Base-by-base conservation (phyloP, 192 early-diverging fungal genomes). In the Entomortierella lignicola region DNA sequence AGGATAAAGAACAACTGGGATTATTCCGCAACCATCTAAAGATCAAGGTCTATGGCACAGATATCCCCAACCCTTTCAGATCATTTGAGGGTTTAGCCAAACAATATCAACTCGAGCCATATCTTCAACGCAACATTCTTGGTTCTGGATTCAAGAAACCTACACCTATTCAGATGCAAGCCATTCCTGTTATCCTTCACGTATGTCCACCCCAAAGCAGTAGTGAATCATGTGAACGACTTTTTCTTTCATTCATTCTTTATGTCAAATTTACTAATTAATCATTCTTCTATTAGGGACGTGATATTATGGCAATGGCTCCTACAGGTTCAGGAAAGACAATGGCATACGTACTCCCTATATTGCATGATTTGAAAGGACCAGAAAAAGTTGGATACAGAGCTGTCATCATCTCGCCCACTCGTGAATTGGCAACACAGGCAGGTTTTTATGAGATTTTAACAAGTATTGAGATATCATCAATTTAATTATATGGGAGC, bases 251-350 rank as follows among this genome's bases (percentile, higher is more conserved):
- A n/a, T n/a, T n/a, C n/a, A n/a, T n/a, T n/a, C 44, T 47, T 20
- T 12, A 15, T 11, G 2, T 15, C 17, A 47, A 47, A 5, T 5
- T 20, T 5, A 30, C 2, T 17, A 34, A 57, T 30, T 57, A 34
- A 25, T 54, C 17, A 4, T 4, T 15, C 0, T 34, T 0, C 17
- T 25, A 57, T 53, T 61, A 89, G 89, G 88, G 89, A n/a, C 90
- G 95, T 17, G 98, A 99, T 77, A 37, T 99, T 4, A 96, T 99
- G 86, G 94, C 95, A 2, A 94, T 94, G 82, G 96, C 98, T 11
- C 98, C 96, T 37, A 99, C 98, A 23, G 97, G 98, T 60, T 97
- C 96, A 7, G 98, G 98, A 74, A 99, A 99, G 83, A 99, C 98
- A 1, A 77, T 98, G 73, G 97, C 98, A 0, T 99, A 93, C 62